A percentile compares a stretch with the other conserved stretches of the same genome.
Evolutionary conservation across 148 eudicot species (phyloP).

Genomic region (Fagopyrum tataricum): DNA sequence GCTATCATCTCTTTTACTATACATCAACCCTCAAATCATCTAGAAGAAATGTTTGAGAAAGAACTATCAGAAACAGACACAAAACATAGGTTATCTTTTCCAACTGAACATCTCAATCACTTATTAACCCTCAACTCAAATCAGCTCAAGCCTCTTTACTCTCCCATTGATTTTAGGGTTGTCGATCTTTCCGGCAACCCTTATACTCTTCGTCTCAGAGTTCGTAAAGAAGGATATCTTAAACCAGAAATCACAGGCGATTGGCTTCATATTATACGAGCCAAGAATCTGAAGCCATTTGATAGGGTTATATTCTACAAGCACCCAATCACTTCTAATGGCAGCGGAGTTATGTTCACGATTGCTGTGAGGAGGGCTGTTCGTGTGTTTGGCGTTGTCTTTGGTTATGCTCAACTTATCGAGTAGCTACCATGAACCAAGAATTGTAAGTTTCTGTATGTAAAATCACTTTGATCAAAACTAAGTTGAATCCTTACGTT

Average conservation of each 20-base stretch:
- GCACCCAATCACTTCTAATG: background rate
- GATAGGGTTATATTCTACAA: constrained; percentile 1
- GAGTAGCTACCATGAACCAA: too few species aligned
- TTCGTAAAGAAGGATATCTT: background rate
- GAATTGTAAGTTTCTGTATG: too few species aligned
- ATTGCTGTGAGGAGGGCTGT: background rate
- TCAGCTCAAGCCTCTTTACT: background rate
- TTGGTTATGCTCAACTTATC: background rate
- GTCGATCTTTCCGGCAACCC: background rate
- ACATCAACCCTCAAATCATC: too few species aligned
- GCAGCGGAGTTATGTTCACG: background rate
- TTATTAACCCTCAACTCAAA: background rate
- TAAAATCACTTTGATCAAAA: too few species aligned
- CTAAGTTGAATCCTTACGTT: too few species aligned
- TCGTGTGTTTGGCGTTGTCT: background rate
- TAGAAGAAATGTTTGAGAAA: background rate
- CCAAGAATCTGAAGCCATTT: background rate
- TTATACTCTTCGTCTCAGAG: background rate
- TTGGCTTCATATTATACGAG: background rate
- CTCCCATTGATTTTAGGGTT: background rate
- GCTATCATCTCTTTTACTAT: too few species aligned
- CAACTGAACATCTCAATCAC: background rate
- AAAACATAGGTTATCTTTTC: background rate
- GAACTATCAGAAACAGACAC: background rate
- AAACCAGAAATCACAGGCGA: background rate